Conservation (phyloP, 2,329 filamentous ascomycete species). For the Drechslerella coelobrocha region DNA sequence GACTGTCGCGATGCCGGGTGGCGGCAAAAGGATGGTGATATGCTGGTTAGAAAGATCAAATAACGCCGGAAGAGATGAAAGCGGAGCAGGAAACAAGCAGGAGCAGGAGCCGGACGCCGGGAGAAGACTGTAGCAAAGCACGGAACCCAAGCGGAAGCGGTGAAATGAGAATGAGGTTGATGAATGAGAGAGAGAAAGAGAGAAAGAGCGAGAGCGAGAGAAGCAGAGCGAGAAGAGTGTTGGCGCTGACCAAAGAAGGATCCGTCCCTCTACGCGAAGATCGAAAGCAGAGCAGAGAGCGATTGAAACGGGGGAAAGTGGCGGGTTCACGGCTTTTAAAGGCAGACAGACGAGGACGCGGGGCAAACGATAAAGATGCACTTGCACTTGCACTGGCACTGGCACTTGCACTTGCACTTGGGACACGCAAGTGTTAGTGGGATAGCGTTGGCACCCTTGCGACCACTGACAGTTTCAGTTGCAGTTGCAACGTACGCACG, state of each 20-base stretch:
- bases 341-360: not conserved
- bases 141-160: no score
- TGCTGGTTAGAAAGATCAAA: no score
- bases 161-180: not conserved
- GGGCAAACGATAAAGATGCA: not conserved
- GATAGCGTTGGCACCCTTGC: not conserved
- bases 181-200: constrained; percentile 1
- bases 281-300: not conserved
- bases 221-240: not conserved
- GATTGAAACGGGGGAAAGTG: not conserved
- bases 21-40: no score
- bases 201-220: not conserved
- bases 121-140: no score
- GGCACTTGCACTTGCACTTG: no score
- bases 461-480: not conserved
- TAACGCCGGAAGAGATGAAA: not conserved
- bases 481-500: no score
- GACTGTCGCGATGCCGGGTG: not conserved
- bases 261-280: constrained; percentile 1
- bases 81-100: not conserved
- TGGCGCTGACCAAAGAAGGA: not conserved
- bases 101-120: not conserved
- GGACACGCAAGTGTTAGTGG: not conserved
- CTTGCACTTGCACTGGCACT: no score
- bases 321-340: not conserved